Conservation (phyloP, 176 grass and related monocot species). For the Echinochloa phyllopogon region DNA sequence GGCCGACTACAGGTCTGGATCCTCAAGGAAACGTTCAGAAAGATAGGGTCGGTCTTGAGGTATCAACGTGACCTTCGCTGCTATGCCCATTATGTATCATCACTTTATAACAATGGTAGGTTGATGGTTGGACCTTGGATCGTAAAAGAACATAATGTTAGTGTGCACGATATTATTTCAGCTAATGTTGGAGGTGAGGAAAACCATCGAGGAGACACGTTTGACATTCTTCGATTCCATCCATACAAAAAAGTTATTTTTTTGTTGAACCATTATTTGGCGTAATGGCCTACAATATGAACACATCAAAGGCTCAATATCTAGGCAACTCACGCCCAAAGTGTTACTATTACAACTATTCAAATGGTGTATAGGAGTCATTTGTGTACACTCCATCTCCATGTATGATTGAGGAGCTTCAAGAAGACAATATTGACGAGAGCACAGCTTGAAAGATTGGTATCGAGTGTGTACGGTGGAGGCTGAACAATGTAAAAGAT, state of each 20-base stretch:
- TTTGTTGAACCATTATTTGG: background rate
- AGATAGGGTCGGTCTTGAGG: background rate
- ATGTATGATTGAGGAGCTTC: background rate
- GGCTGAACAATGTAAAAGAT: background rate
- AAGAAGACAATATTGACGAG: background rate
- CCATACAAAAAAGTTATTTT: constrained; percentile 34
- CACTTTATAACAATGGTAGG: background rate
- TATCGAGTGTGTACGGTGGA: background rate
- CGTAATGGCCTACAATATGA: constrained; percentile 2
- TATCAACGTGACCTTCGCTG: background rate
- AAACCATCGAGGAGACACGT: rapidly evolving
- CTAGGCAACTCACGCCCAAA: background rate
- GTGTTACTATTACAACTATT: background rate
- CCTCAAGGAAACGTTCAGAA: background rate
- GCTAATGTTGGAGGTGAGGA: background rate
- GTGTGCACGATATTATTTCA: background rate
- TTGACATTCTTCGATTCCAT: constrained; percentile 10
- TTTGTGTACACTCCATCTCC: background rate
- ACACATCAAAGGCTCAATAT: background rate
- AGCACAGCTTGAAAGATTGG: background rate
- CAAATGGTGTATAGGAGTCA: background rate
- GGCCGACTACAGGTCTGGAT: background rate
- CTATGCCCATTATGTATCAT: background rate
- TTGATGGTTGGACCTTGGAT: background rate
- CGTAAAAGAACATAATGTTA: background rate